A percentile compares a stretch with the other conserved stretches of the same genome.
phyloP scores from a whole-genome alignment of 352 stramenopile genomes.

The Peronospora destructor region DNA sequence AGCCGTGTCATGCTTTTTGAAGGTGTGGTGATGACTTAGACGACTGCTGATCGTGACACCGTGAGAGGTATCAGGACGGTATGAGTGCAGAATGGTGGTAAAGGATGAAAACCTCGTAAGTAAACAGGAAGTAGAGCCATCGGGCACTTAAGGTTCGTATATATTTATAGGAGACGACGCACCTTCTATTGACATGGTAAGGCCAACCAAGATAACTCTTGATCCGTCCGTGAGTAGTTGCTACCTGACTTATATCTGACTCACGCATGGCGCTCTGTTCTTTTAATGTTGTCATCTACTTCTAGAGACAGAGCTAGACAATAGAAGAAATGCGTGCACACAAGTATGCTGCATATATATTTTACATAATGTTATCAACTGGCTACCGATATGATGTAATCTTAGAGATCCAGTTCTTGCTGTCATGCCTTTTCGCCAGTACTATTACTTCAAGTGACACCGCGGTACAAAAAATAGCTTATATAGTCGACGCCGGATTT shows the following conservation, averaged over 20 bases:
- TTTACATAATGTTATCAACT: constrained; percentile 39
- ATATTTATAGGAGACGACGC: constrained; percentile 42
- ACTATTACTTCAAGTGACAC: constrained; percentile 39
- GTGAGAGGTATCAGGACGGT: constrained; percentile 11
- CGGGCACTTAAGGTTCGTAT: constrained; percentile 35
- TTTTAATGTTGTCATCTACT: constrained; percentile 10
- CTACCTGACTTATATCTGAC: constrained; percentile 8
- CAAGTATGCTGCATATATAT: constrained; percentile 26
- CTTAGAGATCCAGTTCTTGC: too few relatives aligned
- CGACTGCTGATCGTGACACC: constrained; percentile 6
- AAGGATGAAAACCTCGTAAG: constrained; percentile 21
- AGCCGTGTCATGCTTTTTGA: constrained; percentile 72
- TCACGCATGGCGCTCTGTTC: constrained; percentile 12
- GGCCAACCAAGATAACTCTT: constrained; percentile 29
- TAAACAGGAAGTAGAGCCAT: constrained; percentile 21
- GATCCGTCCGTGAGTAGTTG: constrained; percentile 18
- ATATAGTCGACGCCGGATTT: too few relatives aligned
- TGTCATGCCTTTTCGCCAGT: not conserved
- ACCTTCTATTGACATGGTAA: constrained; percentile 42
- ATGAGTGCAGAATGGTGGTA: constrained; percentile 4
- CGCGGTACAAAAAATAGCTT: constrained; percentile 61
- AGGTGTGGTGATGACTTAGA: constrained; percentile 57
- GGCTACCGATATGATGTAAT: too few relatives aligned
- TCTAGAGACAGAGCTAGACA: constrained; percentile 20
- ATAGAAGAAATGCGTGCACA: constrained; percentile 21